Base-by-base conservation (phyloP, 2,329 filamentous ascomycete genomes). In the Fusarium sp. region DNA sequence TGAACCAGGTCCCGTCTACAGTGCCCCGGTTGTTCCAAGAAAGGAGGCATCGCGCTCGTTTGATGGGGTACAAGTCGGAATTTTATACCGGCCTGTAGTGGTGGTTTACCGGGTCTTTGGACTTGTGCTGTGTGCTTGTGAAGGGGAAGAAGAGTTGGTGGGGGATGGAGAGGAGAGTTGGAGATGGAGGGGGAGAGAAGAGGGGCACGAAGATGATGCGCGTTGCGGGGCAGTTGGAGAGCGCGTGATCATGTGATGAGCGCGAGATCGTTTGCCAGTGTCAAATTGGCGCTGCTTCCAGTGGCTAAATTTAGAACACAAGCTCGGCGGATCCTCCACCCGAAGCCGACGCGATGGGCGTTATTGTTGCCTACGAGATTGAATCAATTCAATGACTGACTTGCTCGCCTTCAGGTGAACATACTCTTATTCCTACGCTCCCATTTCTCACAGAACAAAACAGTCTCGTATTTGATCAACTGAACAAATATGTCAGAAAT, bases 351-450 rank as follows among this genome's bases (percentile, higher is more conserved):
- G 17, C 30, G 12, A 32, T 32, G 32, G 18, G 12, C 14, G 44
- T 20, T 26, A 20, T 14, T 26, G 44, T 10, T 47, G 18, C 24
- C 44, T 28, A 8, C 24, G 0, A 15, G 44, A 18, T 13, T 9
- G 12, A 8, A 14, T 47, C 12, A 26, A 47, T 22, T 22, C 17
- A 44, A 24, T 24, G n/a, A 14, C 1, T 6, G 8, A 47, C 12
- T 20, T 20, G 13, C 12, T 47, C 8, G 4, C 2, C 0, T 28
- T 47, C 5, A 20, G 5, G 11, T 14, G 0, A 47, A 28, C 13
- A 14, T 14, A 14, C 5, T 32, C 32, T 32, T 14, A 32, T 32
- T 14, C 13, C 0, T 32, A 30, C 12, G 12, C 30, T 14, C 32
- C 32, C 32, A 32, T 32, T 32, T 0, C 32, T 0, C 13, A 13